Evolutionary conservation across 768 basidiomycete species (phyloP), one percentile per base, ranked within the genome.

Genomic region (Kondoa malvinella): DNA sequence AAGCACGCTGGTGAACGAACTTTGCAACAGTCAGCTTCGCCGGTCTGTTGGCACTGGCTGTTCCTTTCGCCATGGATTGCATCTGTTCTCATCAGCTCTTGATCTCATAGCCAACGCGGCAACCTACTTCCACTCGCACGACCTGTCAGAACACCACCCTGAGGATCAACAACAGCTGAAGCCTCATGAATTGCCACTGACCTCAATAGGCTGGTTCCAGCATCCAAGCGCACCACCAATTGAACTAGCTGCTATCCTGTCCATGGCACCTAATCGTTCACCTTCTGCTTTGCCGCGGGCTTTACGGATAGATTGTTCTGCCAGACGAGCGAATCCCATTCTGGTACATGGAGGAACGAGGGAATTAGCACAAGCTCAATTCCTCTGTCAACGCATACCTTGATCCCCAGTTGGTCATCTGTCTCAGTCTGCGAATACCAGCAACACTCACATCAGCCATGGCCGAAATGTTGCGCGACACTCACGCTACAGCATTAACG

Each of bases 201-300:
- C 67, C 79, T 96, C 92, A 69, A 96, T 95, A 56, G 92, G 94
- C 76, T 97, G 95, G 78, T 99, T 99, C 95, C 95, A 99, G 65
- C 92, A 95, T 15, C 90, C 94, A 70, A 97, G 79, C 57, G 95
- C 92, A 78, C 95, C 71, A 66, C 80, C 94, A 66, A 96, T 82
- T 0, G 87, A 84, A 21, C 91, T 92, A 4, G 92, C 82, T 34
- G 87, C 67, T 73, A 97, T 90, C 79, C 92, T 96, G 77, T 99
- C 95, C 25, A 83, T 16, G 3, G 88, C 84, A 68, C 84, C 80
- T 57, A 89, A 80, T 71, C 81, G 84, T 16, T 94, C 88, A 34
- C 80, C 80, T 69, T 92, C 88, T 59, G 81, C 78, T 76, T 89
- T 87, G 67, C 92, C 92, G 68, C 84, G 85, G 65, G 85, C 76